phyloP scores from a whole-genome alignment of 108 stramenopile genomes.

The Cyclotella kingstonii region DNA sequence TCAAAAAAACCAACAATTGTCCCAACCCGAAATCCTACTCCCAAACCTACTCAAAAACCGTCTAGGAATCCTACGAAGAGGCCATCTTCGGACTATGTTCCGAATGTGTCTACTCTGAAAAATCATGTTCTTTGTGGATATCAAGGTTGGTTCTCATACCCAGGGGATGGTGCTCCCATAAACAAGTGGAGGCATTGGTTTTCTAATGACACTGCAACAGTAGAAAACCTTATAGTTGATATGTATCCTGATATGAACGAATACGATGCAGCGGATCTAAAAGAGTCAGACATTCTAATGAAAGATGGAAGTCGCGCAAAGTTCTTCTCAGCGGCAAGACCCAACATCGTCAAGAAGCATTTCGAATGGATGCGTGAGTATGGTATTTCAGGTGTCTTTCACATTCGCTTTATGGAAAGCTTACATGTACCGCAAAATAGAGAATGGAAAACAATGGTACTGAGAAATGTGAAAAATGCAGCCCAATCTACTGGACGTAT shows the following conservation, averaged over 20 bases:
- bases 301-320: slow-evolving; percentile 33
- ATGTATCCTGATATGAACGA: slow-evolving; percentile 38
- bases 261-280: slow-evolving; percentile 38
- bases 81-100: neutral
- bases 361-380: slow-evolving; percentile 48
- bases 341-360: slow-evolving; percentile 43
- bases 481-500: slow-evolving; percentile 37
- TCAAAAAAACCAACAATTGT: slow-evolving; percentile 31
- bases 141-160: slow-evolving; percentile 50
- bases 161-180: slow-evolving; percentile 28
- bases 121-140: slow-evolving; percentile 41
- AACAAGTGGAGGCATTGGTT: slow-evolving; percentile 52
- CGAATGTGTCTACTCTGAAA: slow-evolving; percentile 7
- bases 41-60: neutral
- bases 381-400: slow-evolving; percentile 44
- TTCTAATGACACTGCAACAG: neutral
- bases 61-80: neutral
- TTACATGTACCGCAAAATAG: neutral
- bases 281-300: slow-evolving; percentile 16
- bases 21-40: neutral
- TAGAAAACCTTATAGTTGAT: slow-evolving; percentile 26
- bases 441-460: slow-evolving; percentile 29
- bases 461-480: slow-evolving; percentile 40
- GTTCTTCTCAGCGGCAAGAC: slow-evolving; percentile 26
- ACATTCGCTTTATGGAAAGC: slow-evolving; percentile 33